Evolutionary conservation across 257 asterid genomes (phyloP), one percentile per base, ranked within the genome.

Genomic region (Gynochthodes officinalis): DNA sequence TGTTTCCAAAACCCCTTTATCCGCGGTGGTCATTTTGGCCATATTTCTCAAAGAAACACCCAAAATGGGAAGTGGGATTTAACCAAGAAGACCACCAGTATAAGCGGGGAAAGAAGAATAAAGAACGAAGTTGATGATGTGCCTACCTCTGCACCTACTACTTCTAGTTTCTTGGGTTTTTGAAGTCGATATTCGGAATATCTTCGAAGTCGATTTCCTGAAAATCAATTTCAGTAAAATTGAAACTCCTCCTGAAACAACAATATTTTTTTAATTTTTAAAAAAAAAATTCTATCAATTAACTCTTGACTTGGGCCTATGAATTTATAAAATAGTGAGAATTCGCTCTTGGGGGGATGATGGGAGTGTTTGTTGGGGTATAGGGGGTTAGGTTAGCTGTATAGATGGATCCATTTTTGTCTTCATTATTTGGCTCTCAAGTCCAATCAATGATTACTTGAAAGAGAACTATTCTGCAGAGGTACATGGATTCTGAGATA

Each of bases 401-500:
- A 46, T 11, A 2, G 52, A 46, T 13, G 18, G 19, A 46, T 46
- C 15, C n/a, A 50, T 21, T 16, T 43, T 30, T 33, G 30, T 19
- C 3, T 58, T 59, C 23, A 14, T 57, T 15, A n/a, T 19, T 27
- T 42, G 68, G 0, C 23, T n/a, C 32, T 18, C 37, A 28, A 49
- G 18, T 58, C 21, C 19, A 19, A 0, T 21, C 21, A 66, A 23
- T 13, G 15, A 13, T 63, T 0, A 70, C 7, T 19, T n/a, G 33
- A 25, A 42, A n/a, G 64, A 6, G 64, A 6, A 50, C n/a, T 67
- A 23, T n/a, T 9, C 8, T 74, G 89, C 89, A 89, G 98, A 87
- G 92, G 46, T 93, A 93, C 85, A 93, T 93, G 98, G 98, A 93
- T 79, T 90, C 97, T 0, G 98, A 93, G 89, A 93, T 93, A 40